Evolutionary conservation across 768 basidiomycete genomes (phyloP).

Genomic region (Sistotremastrum suecicum): DNA sequence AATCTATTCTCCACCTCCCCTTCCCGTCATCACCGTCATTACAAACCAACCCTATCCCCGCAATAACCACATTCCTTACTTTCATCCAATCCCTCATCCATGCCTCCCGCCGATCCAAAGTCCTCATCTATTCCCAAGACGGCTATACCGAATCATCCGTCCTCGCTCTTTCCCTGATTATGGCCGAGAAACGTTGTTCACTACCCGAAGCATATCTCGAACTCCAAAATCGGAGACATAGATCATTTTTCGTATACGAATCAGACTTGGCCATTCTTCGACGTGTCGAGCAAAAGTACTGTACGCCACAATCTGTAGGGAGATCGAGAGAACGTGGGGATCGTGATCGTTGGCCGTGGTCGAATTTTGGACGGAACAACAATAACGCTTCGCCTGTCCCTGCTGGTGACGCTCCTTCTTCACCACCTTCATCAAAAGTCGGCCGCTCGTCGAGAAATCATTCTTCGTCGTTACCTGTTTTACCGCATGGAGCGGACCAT

Average conservation of each 20-base stretch:
- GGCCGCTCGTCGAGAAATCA: background rate
- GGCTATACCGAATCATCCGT: constrained; percentile 91
- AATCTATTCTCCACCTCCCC: constrained; percentile 56
- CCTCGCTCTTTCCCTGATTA: constrained; percentile 74
- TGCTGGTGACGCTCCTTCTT: background rate
- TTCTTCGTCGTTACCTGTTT: constrained; percentile 34
- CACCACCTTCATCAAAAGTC: background rate
- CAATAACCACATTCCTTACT: constrained; percentile 46
- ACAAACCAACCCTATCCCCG: constrained; percentile 35
- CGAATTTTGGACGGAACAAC: background rate
- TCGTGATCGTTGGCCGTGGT: no score
- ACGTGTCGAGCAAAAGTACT: constrained; percentile 36
- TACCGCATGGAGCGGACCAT: constrained; percentile 54
- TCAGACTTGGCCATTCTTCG: constrained; percentile 61
- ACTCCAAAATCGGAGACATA: constrained; percentile 35
- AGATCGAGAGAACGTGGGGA: no score
- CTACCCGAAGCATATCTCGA: constrained; percentile 89
- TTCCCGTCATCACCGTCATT: constrained; percentile 58
- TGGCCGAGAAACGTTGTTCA: constrained; percentile 51
- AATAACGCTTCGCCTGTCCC: background rate
- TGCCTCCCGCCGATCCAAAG: constrained; percentile 45
- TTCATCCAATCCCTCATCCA: constrained; percentile 36
- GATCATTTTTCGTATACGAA: constrained; percentile 76
- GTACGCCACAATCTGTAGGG: no score
- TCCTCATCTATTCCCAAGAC: constrained; percentile 72